Evolutionary conservation across 1,284 basidiomycete species (phyloP), one percentile per base, ranked within the genome.

Genomic region (Quambalaria eucalypti): DNA sequence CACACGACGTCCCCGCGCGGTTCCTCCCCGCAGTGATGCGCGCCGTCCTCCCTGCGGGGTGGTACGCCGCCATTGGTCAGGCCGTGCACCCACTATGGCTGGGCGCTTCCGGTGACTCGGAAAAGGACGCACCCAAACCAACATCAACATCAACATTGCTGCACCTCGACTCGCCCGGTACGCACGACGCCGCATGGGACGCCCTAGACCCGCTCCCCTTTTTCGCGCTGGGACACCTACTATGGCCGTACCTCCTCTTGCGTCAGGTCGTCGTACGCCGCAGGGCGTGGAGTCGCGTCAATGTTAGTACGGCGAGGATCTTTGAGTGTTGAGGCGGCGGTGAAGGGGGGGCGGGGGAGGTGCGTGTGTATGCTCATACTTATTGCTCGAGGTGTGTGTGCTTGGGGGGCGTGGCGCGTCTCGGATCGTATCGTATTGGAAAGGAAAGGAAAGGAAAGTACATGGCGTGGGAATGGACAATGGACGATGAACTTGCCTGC

Each of bases 1-100:
- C 73, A 36, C 78, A 77, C 61, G 76, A 77, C 42, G 59, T 76
- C 1, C 64, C 74, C 39, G 75, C 75, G 52, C 71, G 74, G 28
- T 64, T 76, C 38, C 60, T 76, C 12, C 76, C 74, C 14, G 54
- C 39, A 28, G 19, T 74, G 39, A 39, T 73, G 12, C 68, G 67
- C n/a, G n/a, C n/a, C 16, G 9, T 21, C 16, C 28, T 50, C 30
- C 76, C 74, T 14, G 54, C 39, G 29, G 19, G 73, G 39, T 38
- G 72, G 12, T 67, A 67, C n/a, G n/a, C n/a, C 16, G 9, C 10
- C 16, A n/a, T 50, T 19, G 29, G 36, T 19, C 46, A 29, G 9
- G 14, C 50, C 19, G 25, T 52, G 10, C 51, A 52, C 28, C 51
- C 51, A 10, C 51, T 52, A 8, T 52, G 51, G 51, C 28, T 51